phyloP scores from a whole-genome alignment of 2,329 filamentous ascomycete genomes.

The Fusarium caatingaense region DNA sequence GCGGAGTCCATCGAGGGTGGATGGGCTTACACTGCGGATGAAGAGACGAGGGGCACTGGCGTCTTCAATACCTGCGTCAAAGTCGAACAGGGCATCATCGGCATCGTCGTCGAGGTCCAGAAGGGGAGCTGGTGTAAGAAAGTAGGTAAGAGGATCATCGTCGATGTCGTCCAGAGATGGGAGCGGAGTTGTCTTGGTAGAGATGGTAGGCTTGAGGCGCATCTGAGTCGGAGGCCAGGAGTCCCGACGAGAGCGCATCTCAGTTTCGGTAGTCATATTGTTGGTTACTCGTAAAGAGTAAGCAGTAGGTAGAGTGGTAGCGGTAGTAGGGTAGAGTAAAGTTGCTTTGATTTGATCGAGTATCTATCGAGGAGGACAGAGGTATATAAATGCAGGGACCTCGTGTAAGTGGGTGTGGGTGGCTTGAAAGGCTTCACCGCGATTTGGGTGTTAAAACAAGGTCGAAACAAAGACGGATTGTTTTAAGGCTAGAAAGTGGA shows the following conservation, averaged over 20 bases:
- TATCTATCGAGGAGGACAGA: constrained; percentile 10
- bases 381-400: constrained; percentile 12
- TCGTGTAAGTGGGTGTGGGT: constrained; percentile 33
- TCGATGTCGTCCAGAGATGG: constrained; percentile 62
- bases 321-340: not conserved
- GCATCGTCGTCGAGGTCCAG: constrained; percentile 57
- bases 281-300: constrained; percentile 1
- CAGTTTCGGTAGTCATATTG: constrained; percentile 52
- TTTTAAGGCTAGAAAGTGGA: constrained; percentile 38
- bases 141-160: constrained; percentile 66
- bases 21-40: constrained; percentile 67
- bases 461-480: constrained; percentile 36
- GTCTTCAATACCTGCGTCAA: constrained; percentile 69
- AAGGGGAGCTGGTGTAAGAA: constrained; percentile 62
- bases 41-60: constrained; percentile 57
- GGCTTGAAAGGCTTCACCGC: constrained; percentile 28
- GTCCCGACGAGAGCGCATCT: constrained; percentile 54
- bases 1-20: constrained; percentile 63
- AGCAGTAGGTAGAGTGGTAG: not conserved
- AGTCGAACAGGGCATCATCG: constrained; percentile 60
- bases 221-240: constrained; percentile 66
- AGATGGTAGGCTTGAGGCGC: constrained; percentile 57
- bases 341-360: constrained; percentile 2
- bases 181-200: constrained; percentile 54
- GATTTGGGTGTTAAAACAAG: constrained; percentile 34